Evolutionary conservation across 2,329 filamentous ascomycete species (phyloP), one percentile per base, ranked within the genome.

Genomic region (Penicillium sp.): DNA sequence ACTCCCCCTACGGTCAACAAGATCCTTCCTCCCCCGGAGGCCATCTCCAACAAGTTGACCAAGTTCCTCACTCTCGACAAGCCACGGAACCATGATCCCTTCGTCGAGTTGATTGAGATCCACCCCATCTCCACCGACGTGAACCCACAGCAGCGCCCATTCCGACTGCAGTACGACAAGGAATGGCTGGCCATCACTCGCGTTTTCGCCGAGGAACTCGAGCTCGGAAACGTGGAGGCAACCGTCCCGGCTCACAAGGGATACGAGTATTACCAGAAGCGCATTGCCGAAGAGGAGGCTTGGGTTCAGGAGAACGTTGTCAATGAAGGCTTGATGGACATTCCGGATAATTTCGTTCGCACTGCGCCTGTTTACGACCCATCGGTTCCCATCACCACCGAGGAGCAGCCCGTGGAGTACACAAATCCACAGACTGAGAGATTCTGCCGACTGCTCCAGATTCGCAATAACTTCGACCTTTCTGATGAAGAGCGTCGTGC

Each of bases 111-210:
- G 3, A 77, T 88, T 32, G 83, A 88, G 31, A 77, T 93, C 16
- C 67, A 75, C 2, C 78, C 85, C 3, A 67, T 81, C 40, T 75
- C 79, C 14, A 55, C 73, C 0, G 58, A 72, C 4, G 50, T 58
- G 31, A 45, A 45, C 10, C 45, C 56, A 8, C 14, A 29, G 4
- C 29, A 75, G 14, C 73, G 77, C 2, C 85, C 85, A 1, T 82
- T 85, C 61, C 78, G 76, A 10, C 79, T 97, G 0, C 78, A 86
- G 45, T 97, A 99, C 69, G 94, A 99, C 71, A 85, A 87, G 10
- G 94, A 99, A 75, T 99, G 93, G 93, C 85, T 99, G 7, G 89
- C 94, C 40, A 97, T 99, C 59, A 92, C 88, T 11, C 88, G 93
- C 40, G 88, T 86, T 7, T 95, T 97, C 67, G 84, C 89, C 39